Conservation (phyloP, 1,284 basidiomycete genomes). For the Mycena sp. region DNA sequence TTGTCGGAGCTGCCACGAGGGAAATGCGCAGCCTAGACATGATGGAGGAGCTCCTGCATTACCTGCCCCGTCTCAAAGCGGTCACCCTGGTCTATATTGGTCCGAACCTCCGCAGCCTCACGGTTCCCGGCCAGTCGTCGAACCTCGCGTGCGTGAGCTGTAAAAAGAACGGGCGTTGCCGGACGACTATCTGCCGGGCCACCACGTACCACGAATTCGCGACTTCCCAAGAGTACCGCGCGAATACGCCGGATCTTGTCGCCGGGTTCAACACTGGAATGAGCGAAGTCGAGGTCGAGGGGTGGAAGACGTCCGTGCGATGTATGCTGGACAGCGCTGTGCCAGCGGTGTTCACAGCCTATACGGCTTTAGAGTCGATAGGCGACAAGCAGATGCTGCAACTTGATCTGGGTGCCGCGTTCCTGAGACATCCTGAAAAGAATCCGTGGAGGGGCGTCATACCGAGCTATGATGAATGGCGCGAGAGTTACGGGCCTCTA, state of each 20-base stretch:
- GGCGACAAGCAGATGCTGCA: conserved; percentile 5
- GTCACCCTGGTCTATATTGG: conserved; percentile 9
- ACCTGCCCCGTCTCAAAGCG: conserved; percentile 8
- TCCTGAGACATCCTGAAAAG: background rate
- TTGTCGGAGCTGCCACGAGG: conserved; percentile 20
- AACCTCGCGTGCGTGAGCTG: conserved; percentile 19
- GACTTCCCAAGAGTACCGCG: background rate
- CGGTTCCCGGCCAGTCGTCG: background rate
- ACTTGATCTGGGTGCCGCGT: background rate
- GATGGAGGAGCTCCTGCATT: conserved; percentile 29
- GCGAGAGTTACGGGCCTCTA: background rate
- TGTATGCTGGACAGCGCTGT: conserved; percentile 1
- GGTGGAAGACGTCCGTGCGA: conserved; percentile 12
- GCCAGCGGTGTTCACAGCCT: conserved; percentile 28
- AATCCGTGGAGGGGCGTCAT: conserved; percentile 24
- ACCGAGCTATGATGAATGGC: background rate
- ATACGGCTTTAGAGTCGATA: conserved; percentile 7
- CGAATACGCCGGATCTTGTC: conserved; percentile 22
- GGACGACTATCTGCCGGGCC: background rate
- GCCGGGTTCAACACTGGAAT: conserved; percentile 29
- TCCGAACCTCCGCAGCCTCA: background rate
- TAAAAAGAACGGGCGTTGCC: background rate
- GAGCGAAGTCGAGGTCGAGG: conserved; percentile 14
- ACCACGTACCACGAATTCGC: conserved; percentile 21
- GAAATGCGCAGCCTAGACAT: conserved; percentile 9